Evolutionary conservation across 768 basidiomycete species (phyloP).

Genomic region (Boletus coccyginus): DNA sequence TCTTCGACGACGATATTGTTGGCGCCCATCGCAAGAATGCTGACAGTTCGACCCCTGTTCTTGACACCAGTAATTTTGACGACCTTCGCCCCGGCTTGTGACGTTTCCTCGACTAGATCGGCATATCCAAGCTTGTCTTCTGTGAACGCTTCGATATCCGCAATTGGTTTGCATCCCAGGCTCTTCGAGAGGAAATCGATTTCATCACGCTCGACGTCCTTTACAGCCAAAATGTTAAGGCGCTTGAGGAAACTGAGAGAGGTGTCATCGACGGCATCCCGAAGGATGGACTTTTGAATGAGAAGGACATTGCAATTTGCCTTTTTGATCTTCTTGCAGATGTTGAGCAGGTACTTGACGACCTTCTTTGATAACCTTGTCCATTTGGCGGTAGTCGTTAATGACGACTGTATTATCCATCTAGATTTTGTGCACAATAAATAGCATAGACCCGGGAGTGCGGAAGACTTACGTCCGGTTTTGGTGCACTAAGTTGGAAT

Average conservation of each 20-base stretch:
- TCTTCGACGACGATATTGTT: conserved; percentile 95
- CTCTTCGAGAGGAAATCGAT: conserved; percentile 97
- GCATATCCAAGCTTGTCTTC: conserved; percentile 98
- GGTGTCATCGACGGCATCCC: conserved; percentile 98
- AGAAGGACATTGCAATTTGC: conserved; percentile 99
- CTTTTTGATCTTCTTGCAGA: conserved; percentile 99
- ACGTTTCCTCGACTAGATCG: conserved; percentile 90
- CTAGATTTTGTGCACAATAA: conserved; percentile 38
- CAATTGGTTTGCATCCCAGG: conserved; percentile 91
- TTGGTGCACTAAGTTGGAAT: conserved; percentile 96
- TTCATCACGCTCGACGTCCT: conserved; percentile 98
- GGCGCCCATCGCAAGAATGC: conserved; percentile 90
- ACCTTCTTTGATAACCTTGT: conserved; percentile 99
- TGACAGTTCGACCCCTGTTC: conserved; percentile 92
- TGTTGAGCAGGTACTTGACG: conserved; percentile 95
- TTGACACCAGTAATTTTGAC: conserved; percentile 94
- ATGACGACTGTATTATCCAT: conserved; percentile 99
- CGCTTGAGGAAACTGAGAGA: conserved; percentile 97
- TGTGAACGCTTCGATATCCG: conserved; percentile 96
- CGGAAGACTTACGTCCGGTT: conserved; percentile 77
- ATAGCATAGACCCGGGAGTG: neutral
- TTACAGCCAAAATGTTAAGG: conserved; percentile 93
- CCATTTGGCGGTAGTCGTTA: conserved; percentile 99
- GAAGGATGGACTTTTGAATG: conserved; percentile 98
- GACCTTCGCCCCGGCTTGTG: conserved; percentile 80